Conservation (phyloP, 2,329 filamentous ascomycete species). For the Ceratocystis albifundus region DNA sequence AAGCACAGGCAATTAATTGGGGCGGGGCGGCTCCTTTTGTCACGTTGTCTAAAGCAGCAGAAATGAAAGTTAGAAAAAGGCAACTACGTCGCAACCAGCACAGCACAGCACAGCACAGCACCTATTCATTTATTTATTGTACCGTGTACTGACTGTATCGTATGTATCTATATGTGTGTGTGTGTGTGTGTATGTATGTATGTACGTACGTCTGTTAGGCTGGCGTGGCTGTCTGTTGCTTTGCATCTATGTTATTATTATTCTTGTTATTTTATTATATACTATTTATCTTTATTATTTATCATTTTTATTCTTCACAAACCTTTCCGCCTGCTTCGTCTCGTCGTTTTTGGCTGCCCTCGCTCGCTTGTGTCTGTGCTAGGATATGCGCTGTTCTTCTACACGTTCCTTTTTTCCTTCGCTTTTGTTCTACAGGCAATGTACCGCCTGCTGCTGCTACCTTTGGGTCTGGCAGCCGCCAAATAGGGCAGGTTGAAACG, state of each 20-base stretch:
- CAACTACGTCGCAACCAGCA: background rate
- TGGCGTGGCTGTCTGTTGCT: background rate
- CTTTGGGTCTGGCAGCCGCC: background rate
- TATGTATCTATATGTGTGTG: no score
- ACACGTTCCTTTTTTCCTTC: background rate
- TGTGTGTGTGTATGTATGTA: no score
- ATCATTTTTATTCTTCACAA: no score
- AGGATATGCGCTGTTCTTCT: constrained; percentile 12
- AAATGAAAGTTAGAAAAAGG: background rate
- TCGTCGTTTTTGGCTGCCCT: background rate
- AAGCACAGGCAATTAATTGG: background rate
- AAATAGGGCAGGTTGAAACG: constrained; percentile 12
- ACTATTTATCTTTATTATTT: no score
- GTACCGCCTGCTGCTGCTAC: background rate
- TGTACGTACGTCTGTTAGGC: no score
- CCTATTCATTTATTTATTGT: no score
- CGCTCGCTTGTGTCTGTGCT: background rate
- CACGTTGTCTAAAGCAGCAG: background rate
- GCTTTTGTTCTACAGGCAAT: background rate
- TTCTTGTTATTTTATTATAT: no score
- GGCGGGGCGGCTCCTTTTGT: background rate
- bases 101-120: no score
- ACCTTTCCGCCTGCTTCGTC: background rate
- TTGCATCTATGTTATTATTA: no score
- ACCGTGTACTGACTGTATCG: no score